A percentile compares a stretch with the other conserved stretches of the same genome.
Conservation (phyloP, 1,284 basidiomycete genomes). For the Agaricales sp. region DNA sequence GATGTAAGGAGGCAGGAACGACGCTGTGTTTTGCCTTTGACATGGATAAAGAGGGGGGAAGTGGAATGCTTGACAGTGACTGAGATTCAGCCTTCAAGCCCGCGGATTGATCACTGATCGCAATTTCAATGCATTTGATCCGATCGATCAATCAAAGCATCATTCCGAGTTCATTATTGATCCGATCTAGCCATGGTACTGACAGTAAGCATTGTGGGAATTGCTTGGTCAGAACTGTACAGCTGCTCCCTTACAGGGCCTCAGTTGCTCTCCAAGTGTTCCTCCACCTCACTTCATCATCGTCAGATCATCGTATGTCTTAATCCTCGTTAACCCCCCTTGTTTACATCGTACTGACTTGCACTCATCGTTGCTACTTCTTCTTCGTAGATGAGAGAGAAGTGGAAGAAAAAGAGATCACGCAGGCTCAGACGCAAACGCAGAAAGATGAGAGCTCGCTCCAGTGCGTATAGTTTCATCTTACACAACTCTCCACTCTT, state of each 20-base stretch:
- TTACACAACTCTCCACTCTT: conserved; percentile 1
- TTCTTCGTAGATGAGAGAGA: conserved; percentile 62
- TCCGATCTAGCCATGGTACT: not conserved
- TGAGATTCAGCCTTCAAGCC: not conserved
- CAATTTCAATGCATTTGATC: too few species aligned
- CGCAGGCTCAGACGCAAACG: conserved; percentile 81
- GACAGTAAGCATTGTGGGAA: conserved; percentile 15
- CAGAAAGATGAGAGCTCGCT: conserved; percentile 87
- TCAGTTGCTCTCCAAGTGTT: conserved; percentile 13
- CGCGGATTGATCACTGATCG: not conserved
- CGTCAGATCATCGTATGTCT: conserved; percentile 22
- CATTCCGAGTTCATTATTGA: too few species aligned
- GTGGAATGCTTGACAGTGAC: not conserved
- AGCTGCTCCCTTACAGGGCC: conserved; percentile 22
- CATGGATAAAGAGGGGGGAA: not conserved
- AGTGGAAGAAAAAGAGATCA: conserved; percentile 88
- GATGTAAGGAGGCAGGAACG: conserved; percentile 40
- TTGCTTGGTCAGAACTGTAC: conserved; percentile 35
- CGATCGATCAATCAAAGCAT: too few species aligned
- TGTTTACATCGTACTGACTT: conserved; percentile 1
- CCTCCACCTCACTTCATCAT: conserved; percentile 21
- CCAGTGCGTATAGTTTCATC: conserved; percentile 50
- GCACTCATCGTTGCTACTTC: conserved; percentile 8
- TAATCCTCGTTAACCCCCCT: conserved; percentile 1
- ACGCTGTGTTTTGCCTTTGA: conserved; percentile 31